Conservation (phyloP, 2,329 filamentous ascomycete genomes). For the Beauveria caledonica region DNA sequence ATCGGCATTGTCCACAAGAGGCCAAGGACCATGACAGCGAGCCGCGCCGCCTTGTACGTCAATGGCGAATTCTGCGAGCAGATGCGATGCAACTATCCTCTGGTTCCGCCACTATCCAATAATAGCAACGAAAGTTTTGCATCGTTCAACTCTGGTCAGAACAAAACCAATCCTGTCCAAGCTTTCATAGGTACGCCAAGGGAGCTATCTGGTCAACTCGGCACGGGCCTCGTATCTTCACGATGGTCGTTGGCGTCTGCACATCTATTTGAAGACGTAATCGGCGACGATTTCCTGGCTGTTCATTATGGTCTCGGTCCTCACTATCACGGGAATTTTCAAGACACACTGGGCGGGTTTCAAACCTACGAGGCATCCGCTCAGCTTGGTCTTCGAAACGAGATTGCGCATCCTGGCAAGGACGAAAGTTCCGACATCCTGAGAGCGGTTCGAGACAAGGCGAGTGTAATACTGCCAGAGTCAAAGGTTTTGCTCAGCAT, state of each 20-base stretch:
- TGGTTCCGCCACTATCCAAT: constrained; percentile 58
- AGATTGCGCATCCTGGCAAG: constrained; percentile 80
- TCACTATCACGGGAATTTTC: constrained; percentile 90
- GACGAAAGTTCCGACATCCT: constrained; percentile 90
- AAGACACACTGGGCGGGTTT: constrained; percentile 91
- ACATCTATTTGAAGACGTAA: constrained; percentile 75
- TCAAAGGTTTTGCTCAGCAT: constrained; percentile 75
- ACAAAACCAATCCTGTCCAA: constrained; percentile 64
- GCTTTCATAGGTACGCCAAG: constrained; percentile 90
- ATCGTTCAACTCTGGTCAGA: constrained; percentile 52
- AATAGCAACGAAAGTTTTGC: constrained; percentile 60
- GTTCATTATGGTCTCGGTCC: constrained; percentile 87
- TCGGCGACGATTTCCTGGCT: constrained; percentile 86
- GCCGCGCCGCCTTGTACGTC: constrained; percentile 81
- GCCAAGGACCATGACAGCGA: constrained; percentile 64
- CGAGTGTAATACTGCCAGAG: constrained; percentile 73
- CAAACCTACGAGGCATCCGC: constrained; percentile 95
- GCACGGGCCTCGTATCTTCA: constrained; percentile 64
- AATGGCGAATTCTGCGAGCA: constrained; percentile 93
- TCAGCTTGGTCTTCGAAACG: constrained; percentile 81
- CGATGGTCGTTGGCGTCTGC: constrained; percentile 87
- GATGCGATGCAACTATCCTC: constrained; percentile 79
- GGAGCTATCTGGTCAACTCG: constrained; percentile 70
- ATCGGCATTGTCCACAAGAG: constrained; percentile 79
- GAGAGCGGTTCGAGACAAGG: constrained; percentile 77